Evolutionary conservation across 2,329 filamentous ascomycete genomes (phyloP).

Genomic region (Pseudocercospora eumusae): DNA sequence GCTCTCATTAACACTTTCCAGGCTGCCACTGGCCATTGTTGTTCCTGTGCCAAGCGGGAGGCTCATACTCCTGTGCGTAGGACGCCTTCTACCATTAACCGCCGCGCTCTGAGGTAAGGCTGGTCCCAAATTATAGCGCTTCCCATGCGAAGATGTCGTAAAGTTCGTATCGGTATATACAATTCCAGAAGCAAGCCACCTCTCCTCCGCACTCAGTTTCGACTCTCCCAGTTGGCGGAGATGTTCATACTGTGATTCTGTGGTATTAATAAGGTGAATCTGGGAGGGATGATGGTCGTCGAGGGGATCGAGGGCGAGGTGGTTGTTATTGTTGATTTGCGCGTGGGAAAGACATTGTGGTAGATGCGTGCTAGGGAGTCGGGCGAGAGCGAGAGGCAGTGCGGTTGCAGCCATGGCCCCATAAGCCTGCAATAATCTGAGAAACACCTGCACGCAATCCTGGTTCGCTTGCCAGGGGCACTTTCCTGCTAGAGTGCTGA

Average conservation of each 20-base stretch:
- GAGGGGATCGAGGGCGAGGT: constrained; percentile 4
- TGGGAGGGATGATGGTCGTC: constrained; percentile 8
- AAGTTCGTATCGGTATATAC: constrained; percentile 21
- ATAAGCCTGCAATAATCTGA: constrained; percentile 4
- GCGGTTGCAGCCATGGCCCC: not conserved
- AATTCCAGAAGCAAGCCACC: constrained; percentile 8
- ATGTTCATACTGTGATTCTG: not conserved
- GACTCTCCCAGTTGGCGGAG: not conserved
- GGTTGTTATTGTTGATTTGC: constrained; percentile 5
- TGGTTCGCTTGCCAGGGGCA: constrained; percentile 4
- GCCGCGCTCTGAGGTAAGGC: constrained; percentile 25
- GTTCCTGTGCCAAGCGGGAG: constrained; percentile 16
- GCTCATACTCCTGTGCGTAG: constrained; percentile 22
- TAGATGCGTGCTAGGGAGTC: constrained; percentile 9
- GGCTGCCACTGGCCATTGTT: constrained; percentile 24
- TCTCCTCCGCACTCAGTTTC: constrained; percentile 8
- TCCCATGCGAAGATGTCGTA: constrained; percentile 17
- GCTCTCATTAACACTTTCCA: constrained; percentile 28
- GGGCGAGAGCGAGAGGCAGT: not conserved
- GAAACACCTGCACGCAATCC: constrained; percentile 6
- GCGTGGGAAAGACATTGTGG: constrained; percentile 2
- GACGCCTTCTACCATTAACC: constrained; percentile 16
- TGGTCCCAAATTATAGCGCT: constrained; percentile 15
- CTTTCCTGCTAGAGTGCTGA: not conserved
- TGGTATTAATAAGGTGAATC: constrained; percentile 8